Conservation (phyloP, 208 protist genomes). For the Porcisia deanei region DNA sequence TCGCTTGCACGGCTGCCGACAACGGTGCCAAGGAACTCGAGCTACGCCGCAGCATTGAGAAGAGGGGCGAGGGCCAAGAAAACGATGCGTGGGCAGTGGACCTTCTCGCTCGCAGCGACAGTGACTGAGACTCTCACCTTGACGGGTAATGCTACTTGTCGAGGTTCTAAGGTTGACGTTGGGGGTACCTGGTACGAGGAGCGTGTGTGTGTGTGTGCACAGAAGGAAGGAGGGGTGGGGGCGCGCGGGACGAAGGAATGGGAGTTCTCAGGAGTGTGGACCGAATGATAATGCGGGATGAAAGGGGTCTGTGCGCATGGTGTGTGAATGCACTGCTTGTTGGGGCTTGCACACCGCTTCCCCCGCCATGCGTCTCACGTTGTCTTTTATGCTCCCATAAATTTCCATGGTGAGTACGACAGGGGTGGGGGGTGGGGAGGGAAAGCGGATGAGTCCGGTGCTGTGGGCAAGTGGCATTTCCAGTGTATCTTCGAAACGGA, state of each 20-base stretch:
- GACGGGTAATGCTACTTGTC: not conserved
- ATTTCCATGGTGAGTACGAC: not conserved
- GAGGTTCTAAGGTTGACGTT: not conserved
- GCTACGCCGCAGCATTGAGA: conserved; percentile 22
- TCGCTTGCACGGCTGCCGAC: conserved; percentile 5
- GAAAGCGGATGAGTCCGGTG: not conserved
- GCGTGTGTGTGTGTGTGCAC: not conserved
- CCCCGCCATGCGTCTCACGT: not conserved
- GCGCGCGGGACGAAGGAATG: not conserved
- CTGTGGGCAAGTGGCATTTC: not conserved
- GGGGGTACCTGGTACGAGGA: not conserved
- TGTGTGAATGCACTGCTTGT: not conserved
- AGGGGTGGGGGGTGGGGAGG: not conserved
- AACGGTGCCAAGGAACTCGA: not conserved
- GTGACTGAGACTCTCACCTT: not conserved
- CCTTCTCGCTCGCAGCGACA: not conserved
- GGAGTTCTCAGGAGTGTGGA: not conserved
- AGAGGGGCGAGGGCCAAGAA: not conserved
- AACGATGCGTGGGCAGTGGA: not conserved
- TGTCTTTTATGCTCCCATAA: not conserved
- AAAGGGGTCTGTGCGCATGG: not conserved
- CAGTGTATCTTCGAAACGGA: not conserved
- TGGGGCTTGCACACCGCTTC: not conserved
- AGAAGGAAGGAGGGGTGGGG: not conserved
- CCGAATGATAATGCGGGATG: not conserved